A percentile compares a stretch with the other conserved stretches of the same genome.
These are phyloP conservation scores for Geotrichum australiense DNA, from an alignment of 1,139 yeast genomes.

Conservation along the genomic window DNA sequence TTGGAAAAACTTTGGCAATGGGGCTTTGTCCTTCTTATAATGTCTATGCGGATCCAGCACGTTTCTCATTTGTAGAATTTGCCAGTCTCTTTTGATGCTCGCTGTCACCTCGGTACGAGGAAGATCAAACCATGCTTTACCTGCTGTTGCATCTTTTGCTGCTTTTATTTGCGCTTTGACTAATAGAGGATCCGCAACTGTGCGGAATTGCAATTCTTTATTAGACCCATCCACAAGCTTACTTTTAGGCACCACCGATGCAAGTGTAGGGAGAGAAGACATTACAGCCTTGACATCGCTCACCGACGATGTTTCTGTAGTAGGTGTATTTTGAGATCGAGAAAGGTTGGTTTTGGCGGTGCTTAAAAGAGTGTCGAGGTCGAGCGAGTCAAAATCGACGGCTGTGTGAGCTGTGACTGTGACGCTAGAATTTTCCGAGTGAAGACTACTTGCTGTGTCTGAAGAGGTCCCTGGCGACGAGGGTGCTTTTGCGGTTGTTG, in stretches of 20 bases:
- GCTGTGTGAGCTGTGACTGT: slow-evolving; percentile 14
- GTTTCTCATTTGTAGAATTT: slow-evolving; percentile 74
- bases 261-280: slow-evolving; percentile 15
- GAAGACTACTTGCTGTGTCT: slow-evolving; percentile 14
- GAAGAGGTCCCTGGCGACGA: slow-evolving; percentile 10
- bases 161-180: slow-evolving; percentile 24
- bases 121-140: slow-evolving; percentile 74
- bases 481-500: slow-evolving; percentile 2
- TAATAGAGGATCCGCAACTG: slow-evolving; percentile 48
- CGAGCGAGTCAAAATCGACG: slow-evolving; percentile 16
- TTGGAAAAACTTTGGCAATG: slow-evolving; percentile 73
- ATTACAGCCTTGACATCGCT: slow-evolving; percentile 11
- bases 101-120: slow-evolving; percentile 75
- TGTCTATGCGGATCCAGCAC: slow-evolving; percentile 95
- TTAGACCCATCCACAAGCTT: slow-evolving; percentile 9
- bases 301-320: not conserved
- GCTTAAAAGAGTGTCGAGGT: slow-evolving; percentile 15
- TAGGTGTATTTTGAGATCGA: not conserved
- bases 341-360: slow-evolving; percentile 14
- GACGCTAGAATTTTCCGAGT: slow-evolving; percentile 16
- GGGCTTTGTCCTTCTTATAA: slow-evolving; percentile 83
- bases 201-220: slow-evolving; percentile 27
- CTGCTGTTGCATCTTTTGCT: slow-evolving; percentile 38
- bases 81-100: slow-evolving; percentile 65
- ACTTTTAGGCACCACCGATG: slow-evolving; percentile 7